These are phyloP conservation scores for Catunica adiposa DNA, from an alignment of 2,329 filamentous ascomycete species.

Conservation along the genomic window DNA sequence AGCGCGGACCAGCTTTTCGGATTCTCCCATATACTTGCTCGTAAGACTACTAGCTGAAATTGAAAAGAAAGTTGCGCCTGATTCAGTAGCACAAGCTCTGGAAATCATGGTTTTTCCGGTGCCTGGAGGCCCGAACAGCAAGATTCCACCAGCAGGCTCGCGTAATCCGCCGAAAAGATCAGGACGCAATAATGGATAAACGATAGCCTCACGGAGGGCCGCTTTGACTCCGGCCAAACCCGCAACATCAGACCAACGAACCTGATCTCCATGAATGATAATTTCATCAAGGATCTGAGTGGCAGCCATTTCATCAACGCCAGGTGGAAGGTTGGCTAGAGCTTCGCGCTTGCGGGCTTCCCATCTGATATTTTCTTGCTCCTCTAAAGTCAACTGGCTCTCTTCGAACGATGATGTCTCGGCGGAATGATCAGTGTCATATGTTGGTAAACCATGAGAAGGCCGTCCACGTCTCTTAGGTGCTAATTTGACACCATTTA, in stretches of 20 bases:
- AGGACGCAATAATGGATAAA: conserved; percentile 88
- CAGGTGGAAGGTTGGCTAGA: conserved; percentile 62
- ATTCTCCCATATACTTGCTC: conserved; percentile 90
- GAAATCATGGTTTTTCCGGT: conserved; percentile 98
- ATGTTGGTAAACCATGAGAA: not conserved
- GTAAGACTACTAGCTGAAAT: conserved; percentile 90
- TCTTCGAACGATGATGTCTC: conserved; percentile 4
- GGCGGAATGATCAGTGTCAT: not conserved
- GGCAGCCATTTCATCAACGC: conserved; percentile 66
- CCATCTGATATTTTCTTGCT: conserved; percentile 8
- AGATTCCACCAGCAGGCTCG: conserved; percentile 86
- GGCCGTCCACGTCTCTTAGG: not conserved
- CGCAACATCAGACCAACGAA: conserved; percentile 87
- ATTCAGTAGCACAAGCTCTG: conserved; percentile 85
- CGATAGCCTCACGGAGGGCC: conserved; percentile 84
- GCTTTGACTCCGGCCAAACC: conserved; percentile 81
- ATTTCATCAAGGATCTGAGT: conserved; percentile 94
- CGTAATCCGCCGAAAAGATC: conserved; percentile 91
- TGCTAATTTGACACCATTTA: not conserved
- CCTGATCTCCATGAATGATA: conserved; percentile 82
- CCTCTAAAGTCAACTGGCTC: not conserved
- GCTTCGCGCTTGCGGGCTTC: conserved; percentile 28
- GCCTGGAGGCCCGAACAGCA: conserved; percentile 91
- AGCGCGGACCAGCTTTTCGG: conserved; percentile 86
- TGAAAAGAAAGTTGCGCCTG: conserved; percentile 87